Base-by-base conservation (phyloP, 495 filamentous ascomycete genomes). In the Penicillium coprophilum region DNA sequence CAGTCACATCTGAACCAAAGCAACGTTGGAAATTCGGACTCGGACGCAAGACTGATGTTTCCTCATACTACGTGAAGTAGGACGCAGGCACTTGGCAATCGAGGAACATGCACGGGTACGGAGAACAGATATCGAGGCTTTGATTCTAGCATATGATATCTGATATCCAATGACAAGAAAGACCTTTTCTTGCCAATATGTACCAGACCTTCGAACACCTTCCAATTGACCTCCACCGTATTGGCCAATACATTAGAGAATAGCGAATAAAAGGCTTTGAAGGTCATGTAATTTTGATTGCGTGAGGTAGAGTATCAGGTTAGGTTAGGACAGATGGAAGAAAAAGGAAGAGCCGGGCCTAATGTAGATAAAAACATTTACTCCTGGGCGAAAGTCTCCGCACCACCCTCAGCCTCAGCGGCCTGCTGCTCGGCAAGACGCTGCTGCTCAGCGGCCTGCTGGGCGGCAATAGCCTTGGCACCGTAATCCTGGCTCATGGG, bases 401-500 rank as follows among this genome's bases (percentile, higher is more conserved):
- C 64, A 60, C 53, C 64, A 75, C 74, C 74, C 61, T 80, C 75
- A 32, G 66, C 70, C 60, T 74, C 73, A 12, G 73, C 72, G 51
- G 82, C 78, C 71, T 81, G 77, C 76, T 87, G 82, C 68, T 87
- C 84, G 46, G 81, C 75, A 55, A 78, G 70, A 67, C 84, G 78
- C 74, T 84, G 81, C 79, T 85, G 80, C 79, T 95, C 90, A 51
- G 90, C 88, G 51, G 83, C 80, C 70, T 90, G 88, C 80, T 94
- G 88, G 54, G 89, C 89, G 67, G 90, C 88, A 39, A 92, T 76
- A 56, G 91, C 92, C 86, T 97, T 97, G 58, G 93, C 91, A 74
- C 95, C 95, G 79, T 98, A 97, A 80, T 98, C 94, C 80, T 96
- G 91, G 79, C 85, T 89, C 78, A 90, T 88, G 67, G 94, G 94